Base-by-base conservation (phyloP, 2,329 filamentous ascomycete species). In the Chaetothyriales sp. region DNA sequence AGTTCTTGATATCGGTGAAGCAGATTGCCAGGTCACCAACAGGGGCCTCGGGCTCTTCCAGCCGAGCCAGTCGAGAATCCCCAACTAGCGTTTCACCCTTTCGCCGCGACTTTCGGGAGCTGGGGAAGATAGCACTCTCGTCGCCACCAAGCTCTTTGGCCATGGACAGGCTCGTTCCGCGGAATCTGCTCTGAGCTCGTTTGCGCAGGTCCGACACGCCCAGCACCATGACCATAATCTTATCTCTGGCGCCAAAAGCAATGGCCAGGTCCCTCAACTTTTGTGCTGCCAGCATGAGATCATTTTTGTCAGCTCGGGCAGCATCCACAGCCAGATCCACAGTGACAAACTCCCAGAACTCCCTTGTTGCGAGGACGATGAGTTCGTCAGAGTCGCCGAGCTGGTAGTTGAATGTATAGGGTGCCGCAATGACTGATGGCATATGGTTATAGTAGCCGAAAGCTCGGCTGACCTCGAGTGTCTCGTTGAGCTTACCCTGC, bases 151-250 rank as follows among this genome's bases (percentile, higher is more conserved):
- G 79, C 18, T 85, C 84, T 1, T 86, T 85, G 49, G 86, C 86
- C 69, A 94, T 79, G 13, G 86, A 88, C 77, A 94, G 83, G 70
- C 86, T 94, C 62, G 89, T 82, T 43, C 86, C 87, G 51, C 87
- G 78, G 66, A 85, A 72, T 69, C 83, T 67, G 50, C 83, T 85
- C 57, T 85, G 80, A 65, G 94, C 86, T 52, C 88, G 81, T 64
- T 86, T 86, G 70, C 94, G 90, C 50, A 98, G 73, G 64, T 97
- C 89, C 51, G 85, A 83, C 40, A 98, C 85, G 51, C 89, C 90
- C 51, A 98, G 82, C 74, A 98, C 87, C 90, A 97, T 97, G 45
- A 98, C 88, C 89, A 97, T 97, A 57, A 97, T 86, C 71, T 98
- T 98, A 64, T 84, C 85, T 1, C 83, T 89, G 10, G 90, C 87